Evolutionary conservation across 768 basidiomycete genomes (phyloP).

Genomic region (Steccherinum ochraceum): DNA sequence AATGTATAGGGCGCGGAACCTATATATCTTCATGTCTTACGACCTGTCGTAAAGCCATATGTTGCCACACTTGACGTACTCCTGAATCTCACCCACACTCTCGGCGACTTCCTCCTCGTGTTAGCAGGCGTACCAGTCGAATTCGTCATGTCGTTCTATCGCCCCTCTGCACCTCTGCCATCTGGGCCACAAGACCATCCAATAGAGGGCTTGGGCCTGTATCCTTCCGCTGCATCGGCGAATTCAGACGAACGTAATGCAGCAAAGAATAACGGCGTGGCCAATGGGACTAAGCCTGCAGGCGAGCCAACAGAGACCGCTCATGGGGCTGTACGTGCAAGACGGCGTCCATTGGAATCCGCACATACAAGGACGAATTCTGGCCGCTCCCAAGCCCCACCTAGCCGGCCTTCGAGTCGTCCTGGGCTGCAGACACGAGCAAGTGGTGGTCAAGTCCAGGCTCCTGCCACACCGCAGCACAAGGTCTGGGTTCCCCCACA

Average conservation of each 20-base stretch:
- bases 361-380: constrained; percentile 3
- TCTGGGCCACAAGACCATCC: neutral
- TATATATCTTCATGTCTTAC: constrained; percentile 72
- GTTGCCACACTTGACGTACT: constrained; percentile 55
- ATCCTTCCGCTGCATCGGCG: neutral
- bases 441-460: too few relatives aligned
- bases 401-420: neutral
- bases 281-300: neutral
- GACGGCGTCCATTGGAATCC: constrained; percentile 3
- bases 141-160: constrained; percentile 26
- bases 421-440: too few relatives aligned
- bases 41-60: constrained; percentile 75
- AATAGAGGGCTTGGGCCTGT: neutral
- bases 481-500: constrained; percentile 60
- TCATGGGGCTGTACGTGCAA: constrained; percentile 6
- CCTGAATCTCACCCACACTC: constrained; percentile 53
- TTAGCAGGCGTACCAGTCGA: constrained; percentile 35
- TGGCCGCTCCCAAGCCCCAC: neutral
- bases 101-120: constrained; percentile 55
- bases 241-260: neutral
- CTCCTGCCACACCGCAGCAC: constrained; percentile 17
- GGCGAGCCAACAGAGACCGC: neutral
- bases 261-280: neutral
- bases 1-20: constrained; percentile 72
- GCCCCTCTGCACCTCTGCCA: constrained; percentile 15